A percentile compares a stretch with the other conserved stretches of the same genome.
phyloP scores from a whole-genome alignment of 2,329 filamentous ascomycete species.

The Trichoderma atrobrunneum region DNA sequence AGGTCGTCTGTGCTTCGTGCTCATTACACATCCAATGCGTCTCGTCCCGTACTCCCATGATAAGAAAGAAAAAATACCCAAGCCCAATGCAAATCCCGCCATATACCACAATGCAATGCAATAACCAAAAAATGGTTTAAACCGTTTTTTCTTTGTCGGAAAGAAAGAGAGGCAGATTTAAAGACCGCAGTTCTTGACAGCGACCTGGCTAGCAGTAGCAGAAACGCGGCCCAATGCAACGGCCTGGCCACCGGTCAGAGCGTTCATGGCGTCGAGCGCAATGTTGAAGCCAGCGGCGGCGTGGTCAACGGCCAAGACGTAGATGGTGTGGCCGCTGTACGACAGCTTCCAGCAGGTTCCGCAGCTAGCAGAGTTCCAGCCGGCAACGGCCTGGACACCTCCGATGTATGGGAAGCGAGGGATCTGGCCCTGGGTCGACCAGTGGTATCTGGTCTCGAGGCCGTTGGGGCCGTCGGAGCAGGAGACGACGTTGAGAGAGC shows the following conservation, averaged over 20 bases:
- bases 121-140: background rate
- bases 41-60: background rate
- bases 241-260: slow-evolving; percentile 52
- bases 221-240: slow-evolving; percentile 51
- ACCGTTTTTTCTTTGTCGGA: background rate
- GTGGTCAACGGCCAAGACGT: slow-evolving; percentile 56
- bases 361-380: slow-evolving; percentile 57
- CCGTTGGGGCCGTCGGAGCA: slow-evolving; percentile 70
- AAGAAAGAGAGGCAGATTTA: background rate
- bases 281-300: slow-evolving; percentile 53
- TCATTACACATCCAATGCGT: background rate
- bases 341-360: slow-evolving; percentile 58
- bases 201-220: slow-evolving; percentile 46
- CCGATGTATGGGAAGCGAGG: slow-evolving; percentile 55
- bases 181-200: slow-evolving; percentile 43
- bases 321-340: slow-evolving; percentile 51
- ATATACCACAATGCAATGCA: slow-evolving; percentile 6
- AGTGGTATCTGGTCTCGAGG: slow-evolving; percentile 60
- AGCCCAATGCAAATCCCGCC: slow-evolving; percentile 4
- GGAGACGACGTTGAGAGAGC: slow-evolving; percentile 55
- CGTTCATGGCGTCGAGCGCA: slow-evolving; percentile 54
- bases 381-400: slow-evolving; percentile 48
- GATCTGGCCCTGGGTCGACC: slow-evolving; percentile 52
- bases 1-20: background rate
- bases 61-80: background rate